Evolutionary conservation across 441 rosid species (phyloP).

Genomic region (Codiaeum variegatum): DNA sequence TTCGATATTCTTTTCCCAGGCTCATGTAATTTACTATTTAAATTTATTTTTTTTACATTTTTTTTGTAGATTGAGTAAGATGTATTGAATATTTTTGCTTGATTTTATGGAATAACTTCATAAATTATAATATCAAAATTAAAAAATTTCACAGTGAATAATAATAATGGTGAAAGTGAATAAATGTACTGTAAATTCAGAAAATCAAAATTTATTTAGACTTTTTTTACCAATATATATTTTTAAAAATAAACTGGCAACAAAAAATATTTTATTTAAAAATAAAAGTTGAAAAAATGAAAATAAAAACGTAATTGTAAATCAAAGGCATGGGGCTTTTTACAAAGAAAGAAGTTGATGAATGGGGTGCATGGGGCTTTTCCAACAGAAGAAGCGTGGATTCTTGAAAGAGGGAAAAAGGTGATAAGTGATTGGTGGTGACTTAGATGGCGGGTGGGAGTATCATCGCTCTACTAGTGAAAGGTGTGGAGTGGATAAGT

Average conservation of each 20-base stretch:
- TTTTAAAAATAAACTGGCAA: too few relatives aligned
- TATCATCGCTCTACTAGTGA: slow-evolving; percentile 4
- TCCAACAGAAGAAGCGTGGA: slow-evolving; percentile 1
- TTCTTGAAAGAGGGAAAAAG: background rate
- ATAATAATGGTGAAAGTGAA: too few relatives aligned
- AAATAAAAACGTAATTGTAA: background rate
- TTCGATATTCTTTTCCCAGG: too few relatives aligned
- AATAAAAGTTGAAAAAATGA: background rate
- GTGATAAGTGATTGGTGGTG: background rate
- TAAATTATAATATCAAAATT: too few relatives aligned
- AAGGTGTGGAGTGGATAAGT: slow-evolving; percentile 30
- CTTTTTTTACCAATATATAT: too few relatives aligned
- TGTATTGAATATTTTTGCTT: too few relatives aligned
- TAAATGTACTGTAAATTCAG: too few relatives aligned
- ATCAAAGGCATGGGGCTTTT: slow-evolving; percentile 11
- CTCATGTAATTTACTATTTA: too few relatives aligned
- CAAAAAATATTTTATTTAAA: background rate
- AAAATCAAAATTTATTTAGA: background rate
- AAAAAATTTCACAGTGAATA: too few relatives aligned
- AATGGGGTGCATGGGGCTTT: background rate
- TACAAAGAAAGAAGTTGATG: background rate
- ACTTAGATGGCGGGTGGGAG: background rate
- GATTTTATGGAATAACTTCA: too few relatives aligned
- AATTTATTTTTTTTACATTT: too few relatives aligned
- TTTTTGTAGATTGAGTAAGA: too few relatives aligned